A percentile compares a stretch with the other conserved stretches of the same genome.
These are phyloP conservation scores for Cornus controversa DNA, from an alignment of 148 eudicot species.

Conservation along the genomic window DNA sequence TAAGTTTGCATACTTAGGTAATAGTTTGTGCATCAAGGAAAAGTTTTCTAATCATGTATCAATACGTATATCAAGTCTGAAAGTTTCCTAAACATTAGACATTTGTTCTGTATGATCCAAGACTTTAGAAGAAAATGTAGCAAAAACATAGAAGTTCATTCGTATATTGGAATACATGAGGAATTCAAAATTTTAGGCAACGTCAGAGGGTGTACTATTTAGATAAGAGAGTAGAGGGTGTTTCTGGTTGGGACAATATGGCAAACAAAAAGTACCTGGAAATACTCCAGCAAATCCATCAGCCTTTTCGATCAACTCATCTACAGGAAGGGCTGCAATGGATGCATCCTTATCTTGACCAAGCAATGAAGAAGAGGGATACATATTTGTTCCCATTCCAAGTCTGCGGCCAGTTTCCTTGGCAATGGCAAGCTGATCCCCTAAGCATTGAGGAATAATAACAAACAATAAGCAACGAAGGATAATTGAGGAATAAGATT, in stretches of 20 bases:
- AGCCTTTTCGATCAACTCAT: constrained; percentile 58
- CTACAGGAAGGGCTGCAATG: constrained; percentile 45
- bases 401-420: constrained; percentile 59
- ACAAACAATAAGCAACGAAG: not conserved
- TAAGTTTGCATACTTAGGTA: no score
- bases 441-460: constrained; percentile 16
- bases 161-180: no score
- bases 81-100: no score
- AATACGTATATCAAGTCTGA: no score
- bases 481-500: not conserved
- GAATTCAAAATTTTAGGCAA: not conserved
- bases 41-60: no score
- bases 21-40: no score
- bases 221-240: not conserved
- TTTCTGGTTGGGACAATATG: not conserved
- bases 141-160: no score
- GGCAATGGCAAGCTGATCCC: constrained; percentile 63
- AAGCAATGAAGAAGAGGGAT: constrained; percentile 56
- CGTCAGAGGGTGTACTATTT: not conserved
- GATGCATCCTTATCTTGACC: constrained; percentile 47
- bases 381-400: constrained; percentile 68
- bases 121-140: no score
- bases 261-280: constrained; percentile 38
- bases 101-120: no score
- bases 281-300: constrained; percentile 68